Evolutionary conservation across 768 basidiomycete species (phyloP), one percentile per base, ranked within the genome.

Genomic region (Hortiboletus flavorubellus): DNA sequence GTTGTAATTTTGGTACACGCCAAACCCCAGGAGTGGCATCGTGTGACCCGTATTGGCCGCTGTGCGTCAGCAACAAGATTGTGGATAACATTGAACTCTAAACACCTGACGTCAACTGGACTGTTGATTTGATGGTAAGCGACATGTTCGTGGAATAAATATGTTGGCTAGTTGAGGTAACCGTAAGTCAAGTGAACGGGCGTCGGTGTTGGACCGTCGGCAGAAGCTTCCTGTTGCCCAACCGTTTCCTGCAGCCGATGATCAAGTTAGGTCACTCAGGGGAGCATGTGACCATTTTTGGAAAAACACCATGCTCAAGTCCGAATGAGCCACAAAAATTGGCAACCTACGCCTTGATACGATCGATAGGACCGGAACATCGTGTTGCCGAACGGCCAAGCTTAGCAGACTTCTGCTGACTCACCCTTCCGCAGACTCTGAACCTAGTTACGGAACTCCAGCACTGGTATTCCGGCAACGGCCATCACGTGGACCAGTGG

Each of bases 21-120:
- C 88, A 52, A 89, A 83, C 12, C 89, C 88, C 3, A 91, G 73
- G 7, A 77, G 67, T 23, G 89, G 88, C 73, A 90, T 83, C 23
- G 69, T 53, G 66, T 81, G 68, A 15, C 86, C 87, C 78, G 54
- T 46, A 10, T 53, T 21, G 43, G 7, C 8, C 51, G 31, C 21
- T 41, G 43, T 29, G 43, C 34, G 31, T 65, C 43, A 55, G 49
- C 14, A 23, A 42, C 10, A 23, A 12, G 18, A 52, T 41, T 2
- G 31, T 35, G 40, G 45, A n/a, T n/a, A 49, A 37, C 15, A 37
- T 44, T 50, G 41, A 58, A 59, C 59, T 42, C 42, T 55, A 59
- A 55, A 40, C 54, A 76, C 76, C 76, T 60, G 73, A 73, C 57
- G 70, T 63, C 47, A 76, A 67, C 46, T 56, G 67, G 43, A 74